Percentiles rank a stretch among this genome's conserved stretches.
phyloP scores from a whole-genome alignment of 495 filamentous ascomycete genomes.

The Aeminium ludgeri region DNA sequence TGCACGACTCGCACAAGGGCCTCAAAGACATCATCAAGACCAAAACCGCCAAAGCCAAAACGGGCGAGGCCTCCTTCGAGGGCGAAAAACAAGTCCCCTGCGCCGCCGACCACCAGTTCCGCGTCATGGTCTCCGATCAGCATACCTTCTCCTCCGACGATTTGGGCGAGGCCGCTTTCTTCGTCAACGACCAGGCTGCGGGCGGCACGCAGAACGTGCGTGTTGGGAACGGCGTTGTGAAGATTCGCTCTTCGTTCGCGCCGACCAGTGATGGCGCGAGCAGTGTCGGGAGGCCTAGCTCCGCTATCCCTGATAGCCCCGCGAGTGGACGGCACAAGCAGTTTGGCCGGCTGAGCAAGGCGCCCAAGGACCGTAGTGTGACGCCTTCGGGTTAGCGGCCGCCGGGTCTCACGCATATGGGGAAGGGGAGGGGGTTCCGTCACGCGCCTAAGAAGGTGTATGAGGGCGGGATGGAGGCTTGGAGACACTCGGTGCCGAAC shows the following conservation, averaged over 20 bases:
- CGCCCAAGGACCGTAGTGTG: slow-evolving; percentile 7
- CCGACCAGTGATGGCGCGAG: not conserved
- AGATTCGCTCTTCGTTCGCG: slow-evolving; percentile 8
- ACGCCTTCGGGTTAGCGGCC: slow-evolving; percentile 14
- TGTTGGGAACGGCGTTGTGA: slow-evolving; percentile 33
- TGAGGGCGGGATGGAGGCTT: slow-evolving; percentile 2
- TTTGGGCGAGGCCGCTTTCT: slow-evolving; percentile 73
- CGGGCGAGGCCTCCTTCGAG: slow-evolving; percentile 46
- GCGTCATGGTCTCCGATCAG: slow-evolving; percentile 67
- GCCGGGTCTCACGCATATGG: not conserved
- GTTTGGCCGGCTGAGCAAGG: slow-evolving; percentile 6
- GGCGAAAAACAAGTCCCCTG: slow-evolving; percentile 60
- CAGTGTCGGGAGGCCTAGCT: not conserved
- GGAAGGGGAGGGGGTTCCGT: not conserved
- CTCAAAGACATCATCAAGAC: slow-evolving; percentile 73
- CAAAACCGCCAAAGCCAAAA: slow-evolving; percentile 50
- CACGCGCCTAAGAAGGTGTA: not conserved
- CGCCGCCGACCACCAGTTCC: slow-evolving; percentile 71
- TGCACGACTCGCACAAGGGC: slow-evolving; percentile 45
- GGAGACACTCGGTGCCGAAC: not conserved
- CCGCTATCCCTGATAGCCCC: slow-evolving; percentile 1
- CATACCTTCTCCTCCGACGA: slow-evolving; percentile 65
- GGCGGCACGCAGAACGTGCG: slow-evolving; percentile 57
- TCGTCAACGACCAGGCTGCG: slow-evolving; percentile 64
- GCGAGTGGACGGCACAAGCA: slow-evolving; percentile 5